These are phyloP conservation scores for Fusarium devonianum DNA, from an alignment of 2,329 filamentous ascomycete genomes.

Conservation along the genomic window DNA sequence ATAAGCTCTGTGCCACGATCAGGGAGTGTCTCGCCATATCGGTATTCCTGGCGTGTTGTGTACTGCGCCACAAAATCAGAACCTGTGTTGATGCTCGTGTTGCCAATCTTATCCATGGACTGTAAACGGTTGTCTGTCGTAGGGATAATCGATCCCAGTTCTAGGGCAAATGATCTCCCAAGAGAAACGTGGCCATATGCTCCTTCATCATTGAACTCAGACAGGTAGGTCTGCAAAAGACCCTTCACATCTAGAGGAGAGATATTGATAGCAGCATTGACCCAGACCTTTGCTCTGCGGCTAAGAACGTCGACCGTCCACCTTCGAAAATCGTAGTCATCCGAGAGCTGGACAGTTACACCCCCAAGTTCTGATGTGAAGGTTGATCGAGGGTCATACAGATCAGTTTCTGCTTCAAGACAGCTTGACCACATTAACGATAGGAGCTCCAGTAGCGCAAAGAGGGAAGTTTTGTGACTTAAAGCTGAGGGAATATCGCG, in stretches of 20 bases:
- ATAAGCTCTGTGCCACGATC: conserved; percentile 73
- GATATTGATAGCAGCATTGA: conserved; percentile 79
- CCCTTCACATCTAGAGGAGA: conserved; percentile 95
- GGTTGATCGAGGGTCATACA: conserved; percentile 85
- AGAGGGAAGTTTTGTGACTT: conserved; percentile 88
- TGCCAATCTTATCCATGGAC: conserved; percentile 78
- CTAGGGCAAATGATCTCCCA: conserved; percentile 90
- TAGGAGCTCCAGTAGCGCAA: conserved; percentile 88
- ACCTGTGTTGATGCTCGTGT: conserved; percentile 83
- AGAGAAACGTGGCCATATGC: conserved; percentile 91
- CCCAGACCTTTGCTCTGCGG: conserved; percentile 79
- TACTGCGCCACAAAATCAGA: conserved; percentile 98
- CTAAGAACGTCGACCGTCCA: conserved; percentile 81
- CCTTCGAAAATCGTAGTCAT: conserved; percentile 85
- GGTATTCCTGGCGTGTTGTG: conserved; percentile 94
- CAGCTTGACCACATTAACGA: conserved; percentile 96
- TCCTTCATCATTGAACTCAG: conserved; percentile 91
- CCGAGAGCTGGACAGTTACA: conserved; percentile 88
- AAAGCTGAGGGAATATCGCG: conserved; percentile 85
- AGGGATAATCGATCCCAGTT: conserved; percentile 89
- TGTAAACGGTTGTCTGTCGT: conserved; percentile 83
- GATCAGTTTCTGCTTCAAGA: conserved; percentile 90
- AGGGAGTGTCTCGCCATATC: conserved; percentile 79
- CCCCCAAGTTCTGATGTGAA: conserved; percentile 80
- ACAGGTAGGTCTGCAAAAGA: conserved; percentile 92